Base-by-base conservation (phyloP, 805 yeast genomes). In the Barnettozyma botsteinii region DNA sequence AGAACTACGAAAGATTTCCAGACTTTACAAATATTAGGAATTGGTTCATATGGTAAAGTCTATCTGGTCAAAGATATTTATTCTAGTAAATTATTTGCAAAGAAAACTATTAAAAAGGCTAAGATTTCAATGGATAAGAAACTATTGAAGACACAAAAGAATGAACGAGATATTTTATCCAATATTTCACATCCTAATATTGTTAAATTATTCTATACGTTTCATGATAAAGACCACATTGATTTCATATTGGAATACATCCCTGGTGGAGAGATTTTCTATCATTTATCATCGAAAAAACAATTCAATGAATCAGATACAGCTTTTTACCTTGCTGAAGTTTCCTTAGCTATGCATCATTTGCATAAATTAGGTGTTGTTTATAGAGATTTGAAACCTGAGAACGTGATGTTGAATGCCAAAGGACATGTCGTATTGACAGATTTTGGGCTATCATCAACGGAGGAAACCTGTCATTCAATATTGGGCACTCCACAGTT, bases 11-110 rank as follows among this genome's bases (percentile, higher is more conserved):
- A 44, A 7, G 95, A 88, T 55, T 87, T 87, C 51, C 75, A 72
- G 48, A 83, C 83, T 4, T 56, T 85, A 4, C 77, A 73, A 45
- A 88, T 85, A 1, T 65, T 87, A 13, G 96, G 96, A 0, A 75
- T 79, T 36, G 96, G 96, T 4, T 85, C 95, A 2, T 87, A 81
- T 54, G 96, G 96, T 2, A 83, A 82, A 51, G 96, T 87, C 2
- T 65, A 82, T n/a, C 62, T 87, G 21, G 95, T 87, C 1, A 75
- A 76, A 40, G 88, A 87, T 55, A 64, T 59, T 23, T 44, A 61
- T 17, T 73, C 83, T 0, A 77, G 77, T 1, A 73, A 73, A 47
- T 61, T 87, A 7, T 88, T 77, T 60, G 96, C 96, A 1, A 93
- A 85, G 67, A 87, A 88, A 57, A 93, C 86, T 46, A 67, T 87